A percentile compares a stretch with the other conserved stretches of the same genome.
These are phyloP conservation scores for Oryza glaberrima DNA, from an alignment of 176 grass and related monocot species.

Conservation along the genomic window DNA sequence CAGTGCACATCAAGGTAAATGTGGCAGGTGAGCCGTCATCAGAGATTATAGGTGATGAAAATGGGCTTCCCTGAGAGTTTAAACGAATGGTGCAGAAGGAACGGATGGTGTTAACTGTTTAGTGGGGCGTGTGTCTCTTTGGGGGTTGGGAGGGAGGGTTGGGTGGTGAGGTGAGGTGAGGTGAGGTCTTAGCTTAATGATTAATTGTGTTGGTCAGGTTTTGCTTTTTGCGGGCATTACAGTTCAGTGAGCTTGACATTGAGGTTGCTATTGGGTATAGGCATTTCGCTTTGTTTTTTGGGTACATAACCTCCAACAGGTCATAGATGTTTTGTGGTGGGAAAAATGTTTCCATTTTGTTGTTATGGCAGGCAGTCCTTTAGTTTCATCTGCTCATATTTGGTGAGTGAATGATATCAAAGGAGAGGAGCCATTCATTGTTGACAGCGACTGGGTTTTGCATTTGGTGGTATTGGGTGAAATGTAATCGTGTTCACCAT, in stretches of 20 bases:
- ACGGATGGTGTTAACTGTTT: not conserved
- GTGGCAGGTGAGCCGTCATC: conserved; percentile 42
- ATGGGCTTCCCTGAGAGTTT: conserved; percentile 14
- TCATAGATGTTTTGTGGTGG: conserved; percentile 42
- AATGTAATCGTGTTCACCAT: conserved; percentile 18
- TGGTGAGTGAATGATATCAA: not conserved
- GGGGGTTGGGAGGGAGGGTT: not conserved
- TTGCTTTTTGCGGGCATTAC: conserved; percentile 26
- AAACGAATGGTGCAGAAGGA: not conserved
- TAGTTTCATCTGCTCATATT: conserved; percentile 12
- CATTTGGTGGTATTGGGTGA: conserved; percentile 37
- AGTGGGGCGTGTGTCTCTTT: not conserved
- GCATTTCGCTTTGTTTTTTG: not conserved
- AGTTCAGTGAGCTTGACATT: conserved; percentile 34
- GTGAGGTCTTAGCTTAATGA: conserved; percentile 24
- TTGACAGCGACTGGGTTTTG: conserved; percentile 3
- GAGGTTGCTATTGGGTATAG: conserved; percentile 39
- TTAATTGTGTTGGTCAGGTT: conserved; percentile 31
- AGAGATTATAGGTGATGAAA: conserved; percentile 40
- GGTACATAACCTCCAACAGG: conserved; percentile 32
- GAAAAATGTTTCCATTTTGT: conserved; percentile 4
- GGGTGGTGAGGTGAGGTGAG: not conserved
- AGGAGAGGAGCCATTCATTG: not conserved
- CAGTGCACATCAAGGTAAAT: conserved; percentile 68
- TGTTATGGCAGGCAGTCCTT: conserved; percentile 9